Evolutionary conservation across 2,329 filamentous ascomycete species (phyloP).

Genomic region (Colletotrichum sp.): DNA sequence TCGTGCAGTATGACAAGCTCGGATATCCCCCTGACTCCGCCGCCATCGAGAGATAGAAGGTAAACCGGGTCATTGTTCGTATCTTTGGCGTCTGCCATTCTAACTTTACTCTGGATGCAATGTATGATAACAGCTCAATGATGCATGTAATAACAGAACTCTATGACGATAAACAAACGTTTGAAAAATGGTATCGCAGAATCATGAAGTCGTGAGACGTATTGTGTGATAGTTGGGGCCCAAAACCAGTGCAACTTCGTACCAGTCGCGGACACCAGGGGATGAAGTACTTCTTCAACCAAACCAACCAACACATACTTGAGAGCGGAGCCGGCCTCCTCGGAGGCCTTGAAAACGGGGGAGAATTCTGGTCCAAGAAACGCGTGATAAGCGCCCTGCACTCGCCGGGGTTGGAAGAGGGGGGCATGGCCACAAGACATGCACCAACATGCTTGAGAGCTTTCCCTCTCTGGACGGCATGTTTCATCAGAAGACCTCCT

Average conservation of each 20-base stretch:
- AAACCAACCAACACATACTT: background rate
- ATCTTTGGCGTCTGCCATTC: background rate
- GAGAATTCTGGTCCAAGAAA: background rate
- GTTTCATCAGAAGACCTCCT: background rate
- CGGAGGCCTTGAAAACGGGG: background rate
- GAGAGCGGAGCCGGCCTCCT: background rate
- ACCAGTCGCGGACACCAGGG: background rate
- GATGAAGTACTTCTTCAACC: background rate
- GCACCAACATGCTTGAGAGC: background rate
- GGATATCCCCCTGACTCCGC: conserved; percentile 23
- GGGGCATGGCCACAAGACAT: background rate
- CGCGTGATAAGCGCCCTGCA: background rate
- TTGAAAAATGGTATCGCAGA: background rate
- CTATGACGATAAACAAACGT: too few species aligned
- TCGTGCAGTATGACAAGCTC: conserved; percentile 29
- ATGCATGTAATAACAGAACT: background rate
- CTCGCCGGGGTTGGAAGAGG: background rate
- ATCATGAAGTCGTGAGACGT: background rate
- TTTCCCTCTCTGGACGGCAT: background rate
- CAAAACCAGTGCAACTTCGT: background rate
- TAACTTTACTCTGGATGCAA: background rate
- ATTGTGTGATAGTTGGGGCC: background rate
- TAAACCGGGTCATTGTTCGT: background rate
- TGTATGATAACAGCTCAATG: background rate
- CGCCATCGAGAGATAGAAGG: conserved; percentile 13